These are phyloP conservation scores for Cordia subcordata DNA, from an alignment of 257 asterid species.

Conservation along the genomic window DNA sequence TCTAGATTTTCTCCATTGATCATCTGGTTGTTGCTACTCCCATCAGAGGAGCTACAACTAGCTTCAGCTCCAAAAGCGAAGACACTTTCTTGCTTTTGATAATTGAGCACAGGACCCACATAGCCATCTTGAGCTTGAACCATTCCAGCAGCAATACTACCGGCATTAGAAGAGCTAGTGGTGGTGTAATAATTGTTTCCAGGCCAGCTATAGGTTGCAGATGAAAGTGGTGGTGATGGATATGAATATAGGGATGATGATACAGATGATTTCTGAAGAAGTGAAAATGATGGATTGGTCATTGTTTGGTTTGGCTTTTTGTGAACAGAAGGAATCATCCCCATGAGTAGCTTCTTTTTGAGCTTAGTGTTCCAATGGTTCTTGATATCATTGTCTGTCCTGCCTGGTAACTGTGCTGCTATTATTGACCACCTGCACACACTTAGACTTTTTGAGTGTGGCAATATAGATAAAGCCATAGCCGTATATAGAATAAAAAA, in stretches of 20 bases:
- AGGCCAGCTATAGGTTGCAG: not conserved
- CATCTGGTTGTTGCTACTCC: constrained; percentile 11
- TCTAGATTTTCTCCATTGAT: not conserved
- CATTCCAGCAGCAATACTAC: not conserved
- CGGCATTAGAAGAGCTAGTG: not conserved
- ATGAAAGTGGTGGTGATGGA: not conserved
- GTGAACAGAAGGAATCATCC: constrained; percentile 12
- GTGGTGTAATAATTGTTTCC: not conserved
- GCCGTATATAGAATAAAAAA: not conserved
- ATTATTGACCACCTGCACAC: constrained; percentile 63
- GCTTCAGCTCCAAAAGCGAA: constrained; percentile 34
- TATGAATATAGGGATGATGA: constrained; percentile 11
- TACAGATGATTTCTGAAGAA: constrained; percentile 4
- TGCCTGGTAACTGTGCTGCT: constrained; percentile 76
- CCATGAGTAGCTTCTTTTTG: constrained; percentile 54
- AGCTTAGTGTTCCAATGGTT: constrained; percentile 97
- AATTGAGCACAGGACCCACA: constrained; percentile 14
- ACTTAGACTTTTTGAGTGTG: not conserved
- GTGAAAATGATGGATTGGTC: constrained; percentile 3
- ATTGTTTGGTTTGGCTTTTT: constrained; percentile 20
- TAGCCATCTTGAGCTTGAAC: constrained; percentile 16
- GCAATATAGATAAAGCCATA: not conserved
- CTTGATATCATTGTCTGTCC: constrained; percentile 85
- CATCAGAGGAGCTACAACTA: constrained; percentile 33
- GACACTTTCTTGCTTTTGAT: constrained; percentile 12